Evolutionary conservation across 768 basidiomycete genomes (phyloP).

Genomic region (Tulasnella sp.): DNA sequence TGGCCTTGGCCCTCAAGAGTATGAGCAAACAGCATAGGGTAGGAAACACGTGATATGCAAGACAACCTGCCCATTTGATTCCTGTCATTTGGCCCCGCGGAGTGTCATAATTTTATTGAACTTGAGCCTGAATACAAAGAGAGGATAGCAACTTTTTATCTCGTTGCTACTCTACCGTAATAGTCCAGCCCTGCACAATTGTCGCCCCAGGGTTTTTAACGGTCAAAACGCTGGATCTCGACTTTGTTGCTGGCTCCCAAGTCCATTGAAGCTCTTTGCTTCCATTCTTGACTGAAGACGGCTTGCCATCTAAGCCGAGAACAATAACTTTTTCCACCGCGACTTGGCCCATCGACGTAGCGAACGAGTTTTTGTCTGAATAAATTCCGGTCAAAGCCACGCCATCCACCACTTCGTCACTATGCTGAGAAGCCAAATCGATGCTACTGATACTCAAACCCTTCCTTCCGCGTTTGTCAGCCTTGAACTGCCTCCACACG

Average conservation of each 20-base stretch:
- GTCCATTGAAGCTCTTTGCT: slow-evolving; percentile 51
- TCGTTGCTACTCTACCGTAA: background rate
- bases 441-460: slow-evolving; percentile 34
- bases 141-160: too few relatives aligned
- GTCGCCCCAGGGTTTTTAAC: slow-evolving; percentile 36
- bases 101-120: too few relatives aligned
- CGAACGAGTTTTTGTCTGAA: slow-evolving; percentile 51
- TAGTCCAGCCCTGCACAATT: background rate
- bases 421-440: slow-evolving; percentile 39
- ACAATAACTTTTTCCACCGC: slow-evolving; percentile 73
- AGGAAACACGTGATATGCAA: too few relatives aligned
- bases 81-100: too few relatives aligned
- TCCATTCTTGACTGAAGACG: slow-evolving; percentile 42
- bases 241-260: slow-evolving; percentile 28
- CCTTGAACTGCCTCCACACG: slow-evolving; percentile 67
- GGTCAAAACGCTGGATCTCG: slow-evolving; percentile 48
- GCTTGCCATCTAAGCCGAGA: slow-evolving; percentile 53
- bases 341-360: slow-evolving; percentile 49
- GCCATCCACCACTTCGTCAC: slow-evolving; percentile 38
- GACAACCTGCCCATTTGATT: too few relatives aligned
- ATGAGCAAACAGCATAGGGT: too few relatives aligned
- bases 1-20: too few relatives aligned
- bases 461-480: slow-evolving; percentile 30
- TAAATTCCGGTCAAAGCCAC: slow-evolving; percentile 36
- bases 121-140: too few relatives aligned